Percentiles rank a stretch among this genome's conserved stretches.
Evolutionary conservation across 306 rosid species (phyloP).

Genomic region (Bauhinia variegata): DNA sequence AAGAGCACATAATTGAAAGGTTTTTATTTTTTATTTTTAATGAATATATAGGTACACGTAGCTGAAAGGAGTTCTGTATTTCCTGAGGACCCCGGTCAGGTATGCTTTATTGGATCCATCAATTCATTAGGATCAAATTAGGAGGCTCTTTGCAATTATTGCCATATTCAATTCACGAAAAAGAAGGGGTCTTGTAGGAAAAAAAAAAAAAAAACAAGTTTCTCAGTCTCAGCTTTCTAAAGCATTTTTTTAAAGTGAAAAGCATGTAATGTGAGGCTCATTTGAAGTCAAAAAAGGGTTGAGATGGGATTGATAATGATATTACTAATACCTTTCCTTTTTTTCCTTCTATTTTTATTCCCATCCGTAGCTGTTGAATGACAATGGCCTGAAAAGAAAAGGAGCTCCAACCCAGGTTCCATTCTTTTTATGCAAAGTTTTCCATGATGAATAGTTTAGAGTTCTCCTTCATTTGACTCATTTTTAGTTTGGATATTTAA

Average conservation of each 20-base stretch:
- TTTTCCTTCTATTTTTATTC: constrained; percentile 23
- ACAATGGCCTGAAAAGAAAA: constrained; percentile 51
- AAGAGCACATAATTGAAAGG: constrained; percentile 31
- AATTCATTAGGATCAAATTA: constrained; percentile 42
- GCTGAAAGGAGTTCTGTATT: constrained; percentile 49
- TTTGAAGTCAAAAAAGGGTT: constrained; percentile 46
- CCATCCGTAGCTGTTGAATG: constrained; percentile 47
- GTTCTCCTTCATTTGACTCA: constrained; percentile 36
- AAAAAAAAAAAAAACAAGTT: constrained; percentile 30
- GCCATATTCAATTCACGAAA: constrained; percentile 11
- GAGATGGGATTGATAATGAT: constrained; percentile 13
- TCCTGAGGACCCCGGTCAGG: constrained; percentile 64
- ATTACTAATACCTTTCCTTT: constrained; percentile 8
- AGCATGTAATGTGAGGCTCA: constrained; percentile 36
- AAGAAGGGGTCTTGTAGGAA: no score
- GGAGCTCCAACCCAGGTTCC: constrained; percentile 49
- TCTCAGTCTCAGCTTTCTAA: constrained; percentile 36
- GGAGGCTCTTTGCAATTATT: constrained; percentile 35
- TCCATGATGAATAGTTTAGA: constrained; percentile 21
- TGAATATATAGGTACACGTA: constrained; percentile 47
- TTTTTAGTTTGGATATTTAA: constrained; percentile 15
- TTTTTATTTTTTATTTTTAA: constrained; percentile 5
- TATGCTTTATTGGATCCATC: constrained; percentile 49
- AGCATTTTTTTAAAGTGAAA: constrained; percentile 35
- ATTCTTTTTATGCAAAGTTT: constrained; percentile 37